Evolutionary conservation across 371 early-diverging fungal species (phyloP).

Genomic region (Fennellomyces sp.): DNA sequence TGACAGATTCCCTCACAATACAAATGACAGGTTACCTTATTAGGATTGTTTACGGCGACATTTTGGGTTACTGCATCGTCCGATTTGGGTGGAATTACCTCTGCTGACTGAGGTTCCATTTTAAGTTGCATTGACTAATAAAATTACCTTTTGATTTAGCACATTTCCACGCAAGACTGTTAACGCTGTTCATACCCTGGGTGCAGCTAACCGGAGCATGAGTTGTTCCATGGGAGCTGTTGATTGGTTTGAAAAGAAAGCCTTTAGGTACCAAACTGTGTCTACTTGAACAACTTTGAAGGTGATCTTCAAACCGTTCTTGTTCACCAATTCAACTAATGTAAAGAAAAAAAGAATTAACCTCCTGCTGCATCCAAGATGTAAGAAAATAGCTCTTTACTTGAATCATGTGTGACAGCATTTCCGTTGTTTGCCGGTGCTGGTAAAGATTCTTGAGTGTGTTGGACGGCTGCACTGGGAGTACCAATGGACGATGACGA

Average conservation of each 20-base stretch:
- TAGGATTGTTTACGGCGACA: slow-evolving; percentile 59
- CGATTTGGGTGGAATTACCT: slow-evolving; percentile 62
- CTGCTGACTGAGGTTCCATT: slow-evolving; percentile 67
- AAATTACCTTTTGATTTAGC: background rate
- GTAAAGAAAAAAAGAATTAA: background rate
- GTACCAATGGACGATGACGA: slow-evolving; percentile 18
- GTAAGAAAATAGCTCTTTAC: too few relatives aligned
- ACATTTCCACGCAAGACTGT: too few relatives aligned
- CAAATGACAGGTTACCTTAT: slow-evolving; percentile 28
- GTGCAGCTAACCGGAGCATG: slow-evolving; percentile 56
- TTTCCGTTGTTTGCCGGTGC: slow-evolving; percentile 19
- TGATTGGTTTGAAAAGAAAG: slow-evolving; percentile 53
- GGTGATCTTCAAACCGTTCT: slow-evolving; percentile 42
- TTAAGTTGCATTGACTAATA: slow-evolving; percentile 65
- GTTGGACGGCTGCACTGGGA: slow-evolving; percentile 4
- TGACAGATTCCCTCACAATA: background rate
- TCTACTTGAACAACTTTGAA: slow-evolving; percentile 23
- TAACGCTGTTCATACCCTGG: slow-evolving; percentile 48
- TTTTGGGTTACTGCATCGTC: slow-evolving; percentile 58
- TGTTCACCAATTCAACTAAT: slow-evolving; percentile 37
- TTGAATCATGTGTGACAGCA: slow-evolving; percentile 16
- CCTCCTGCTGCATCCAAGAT: too few relatives aligned
- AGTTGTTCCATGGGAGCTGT: slow-evolving; percentile 58
- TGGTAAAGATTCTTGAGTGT: slow-evolving; percentile 9
- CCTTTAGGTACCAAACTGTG: slow-evolving; percentile 26